Conservation (phyloP, 345 rosid genomes). For the Dimocarpus longan region DNA sequence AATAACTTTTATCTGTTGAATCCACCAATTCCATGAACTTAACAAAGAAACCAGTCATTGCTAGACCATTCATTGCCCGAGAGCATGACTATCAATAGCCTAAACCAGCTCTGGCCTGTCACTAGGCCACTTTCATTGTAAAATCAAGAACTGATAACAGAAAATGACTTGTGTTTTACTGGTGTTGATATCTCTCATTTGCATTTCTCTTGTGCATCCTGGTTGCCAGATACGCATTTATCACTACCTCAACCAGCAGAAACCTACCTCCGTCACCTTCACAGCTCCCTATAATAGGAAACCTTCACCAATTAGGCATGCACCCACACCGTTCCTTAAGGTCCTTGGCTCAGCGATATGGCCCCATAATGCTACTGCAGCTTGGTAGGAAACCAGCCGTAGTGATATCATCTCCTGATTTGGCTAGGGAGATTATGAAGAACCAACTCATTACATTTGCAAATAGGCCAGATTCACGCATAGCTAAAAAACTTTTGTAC, state of each 20-base stretch:
- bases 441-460: conserved; percentile 17
- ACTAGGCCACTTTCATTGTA: not conserved
- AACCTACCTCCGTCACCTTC: conserved; percentile 28
- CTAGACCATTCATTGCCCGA: not conserved
- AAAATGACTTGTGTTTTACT: not conserved
- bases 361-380: conserved; percentile 24
- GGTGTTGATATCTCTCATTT: not conserved
- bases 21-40: not conserved
- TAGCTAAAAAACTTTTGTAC: conserved; percentile 14
- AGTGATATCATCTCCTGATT: conserved; percentile 17
- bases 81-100: not conserved
- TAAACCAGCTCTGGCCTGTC: not conserved
- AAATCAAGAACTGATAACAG: not conserved
- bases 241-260: not conserved
- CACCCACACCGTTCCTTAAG: conserved; percentile 15
- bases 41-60: not conserved
- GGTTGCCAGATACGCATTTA: not conserved
- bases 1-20: not conserved
- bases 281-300: conserved; percentile 23
- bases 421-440: conserved; percentile 24
- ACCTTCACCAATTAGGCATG: conserved; percentile 22
- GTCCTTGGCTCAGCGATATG: conserved; percentile 18
- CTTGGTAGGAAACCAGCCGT: conserved; percentile 19
- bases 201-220: not conserved
- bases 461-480: conserved; percentile 8